Conservation (phyloP, 2,329 filamentous ascomycete species). For the Sporothrix euskadiensis region DNA sequence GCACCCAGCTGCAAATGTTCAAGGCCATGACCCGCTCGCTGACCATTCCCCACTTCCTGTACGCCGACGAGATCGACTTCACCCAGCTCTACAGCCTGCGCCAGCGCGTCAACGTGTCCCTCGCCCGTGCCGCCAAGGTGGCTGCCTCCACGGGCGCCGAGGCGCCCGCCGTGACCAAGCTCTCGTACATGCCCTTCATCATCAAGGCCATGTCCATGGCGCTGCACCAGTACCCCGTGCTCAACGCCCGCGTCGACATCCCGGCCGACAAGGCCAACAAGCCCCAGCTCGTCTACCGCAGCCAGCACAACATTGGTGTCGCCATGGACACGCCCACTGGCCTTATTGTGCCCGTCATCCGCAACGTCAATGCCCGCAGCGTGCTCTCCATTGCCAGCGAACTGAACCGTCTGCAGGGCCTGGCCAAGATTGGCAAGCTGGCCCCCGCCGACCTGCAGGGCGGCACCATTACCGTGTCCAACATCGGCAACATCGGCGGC, state of each 20-base stretch:
- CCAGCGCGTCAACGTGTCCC: slow-evolving; percentile 68
- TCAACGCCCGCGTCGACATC: slow-evolving; percentile 81
- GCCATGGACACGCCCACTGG: slow-evolving; percentile 92
- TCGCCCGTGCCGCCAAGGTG: slow-evolving; percentile 40
- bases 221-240: slow-evolving; percentile 75
- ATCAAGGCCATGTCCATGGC: slow-evolving; percentile 92
- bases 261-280: slow-evolving; percentile 49
- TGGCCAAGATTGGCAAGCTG: slow-evolving; percentile 75
- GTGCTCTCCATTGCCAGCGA: slow-evolving; percentile 78
- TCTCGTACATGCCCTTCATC: slow-evolving; percentile 92
- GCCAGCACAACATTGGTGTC: slow-evolving; percentile 90
- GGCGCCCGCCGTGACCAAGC: slow-evolving; percentile 53
- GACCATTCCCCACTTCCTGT: slow-evolving; percentile 91
- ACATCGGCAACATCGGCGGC: slow-evolving; percentile 93
- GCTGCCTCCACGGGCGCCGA: slow-evolving; percentile 38
- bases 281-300: slow-evolving; percentile 74
- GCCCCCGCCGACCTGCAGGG: slow-evolving; percentile 73
- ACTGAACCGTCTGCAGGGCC: slow-evolving; percentile 68
- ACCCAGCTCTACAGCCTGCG: slow-evolving; percentile 72
- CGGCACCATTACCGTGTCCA: slow-evolving; percentile 92
- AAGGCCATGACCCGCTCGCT: slow-evolving; percentile 94
- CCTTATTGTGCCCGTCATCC: slow-evolving; percentile 88
- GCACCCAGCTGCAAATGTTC: slow-evolving; percentile 91
- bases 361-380: slow-evolving; percentile 74
- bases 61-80: slow-evolving; percentile 86